A percentile compares a stretch with the other conserved stretches of the same genome.
These are phyloP conservation scores for Amanita rimosa DNA, from an alignment of 768 basidiomycete genomes.

Conservation along the genomic window DNA sequence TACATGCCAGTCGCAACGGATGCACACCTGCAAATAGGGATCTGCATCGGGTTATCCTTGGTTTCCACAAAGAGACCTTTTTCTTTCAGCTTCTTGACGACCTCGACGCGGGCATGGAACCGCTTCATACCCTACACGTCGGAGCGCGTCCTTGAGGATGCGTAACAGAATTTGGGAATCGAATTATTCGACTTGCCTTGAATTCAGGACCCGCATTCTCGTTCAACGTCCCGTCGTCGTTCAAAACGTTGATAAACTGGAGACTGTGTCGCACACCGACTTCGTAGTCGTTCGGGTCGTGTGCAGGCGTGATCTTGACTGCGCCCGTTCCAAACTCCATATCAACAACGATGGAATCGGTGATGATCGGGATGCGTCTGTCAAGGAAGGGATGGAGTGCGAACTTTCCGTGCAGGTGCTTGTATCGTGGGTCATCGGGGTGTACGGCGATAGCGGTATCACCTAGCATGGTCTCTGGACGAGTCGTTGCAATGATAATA, in stretches of 20 bases:
- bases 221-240: conserved; percentile 95
- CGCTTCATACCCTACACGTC: conserved; percentile 79
- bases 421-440: conserved; percentile 86
- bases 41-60: conserved; percentile 96
- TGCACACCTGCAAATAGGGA: conserved; percentile 79
- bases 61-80: conserved; percentile 79
- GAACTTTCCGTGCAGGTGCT: conserved; percentile 93
- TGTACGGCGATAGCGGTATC: conserved; percentile 97
- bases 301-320: conserved; percentile 97
- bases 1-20: not conserved
- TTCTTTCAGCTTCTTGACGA: conserved; percentile 78
- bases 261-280: conserved; percentile 82
- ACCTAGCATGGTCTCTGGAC: conserved; percentile 97
- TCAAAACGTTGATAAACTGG: conserved; percentile 88
- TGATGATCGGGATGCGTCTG: conserved; percentile 79
- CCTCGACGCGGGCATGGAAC: conserved; percentile 82
- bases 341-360: conserved; percentile 82
- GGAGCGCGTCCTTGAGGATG: conserved; percentile 14
- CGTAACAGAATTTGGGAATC: not conserved
- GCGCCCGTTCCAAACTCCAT: conserved; percentile 97
- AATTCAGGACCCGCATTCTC: conserved; percentile 75
- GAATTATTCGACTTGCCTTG: conserved; percentile 29
- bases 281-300: conserved; percentile 95
- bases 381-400: conserved; percentile 81
- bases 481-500: conserved; percentile 91